These are phyloP conservation scores for Trichoderma atroviride DNA, from an alignment of 2,329 filamentous ascomycete species.

Conservation along the genomic window DNA sequence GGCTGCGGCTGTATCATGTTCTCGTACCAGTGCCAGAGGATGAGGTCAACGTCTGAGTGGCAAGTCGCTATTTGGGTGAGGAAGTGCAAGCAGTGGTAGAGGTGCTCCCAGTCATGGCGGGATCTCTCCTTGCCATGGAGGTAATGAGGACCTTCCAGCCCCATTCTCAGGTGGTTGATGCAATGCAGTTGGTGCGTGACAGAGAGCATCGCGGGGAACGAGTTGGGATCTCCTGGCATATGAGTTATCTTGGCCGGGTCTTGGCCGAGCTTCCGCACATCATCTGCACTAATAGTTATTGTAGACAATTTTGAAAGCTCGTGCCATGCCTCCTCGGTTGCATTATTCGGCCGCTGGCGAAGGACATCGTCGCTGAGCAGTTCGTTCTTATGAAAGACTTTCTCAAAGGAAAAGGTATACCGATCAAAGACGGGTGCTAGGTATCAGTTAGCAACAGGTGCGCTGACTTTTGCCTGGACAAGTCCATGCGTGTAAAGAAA, in stretches of 20 bases:
- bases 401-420: not conserved
- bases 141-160: not conserved
- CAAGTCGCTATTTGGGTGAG: not conserved
- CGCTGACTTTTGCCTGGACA: not conserved
- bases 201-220: constrained; percentile 1
- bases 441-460: not conserved
- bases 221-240: not conserved
- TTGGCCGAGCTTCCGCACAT: not conserved
- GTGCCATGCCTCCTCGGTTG: not conserved
- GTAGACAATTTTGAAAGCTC: not conserved
- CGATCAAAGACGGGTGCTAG: not conserved
- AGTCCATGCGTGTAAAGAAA: not conserved
- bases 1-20: not conserved
- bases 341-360: not conserved
- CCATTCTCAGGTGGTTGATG: not conserved
- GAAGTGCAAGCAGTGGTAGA: constrained; percentile 4
- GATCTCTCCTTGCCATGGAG: constrained; percentile 4
- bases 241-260: not conserved
- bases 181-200: not conserved
- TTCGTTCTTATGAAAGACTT: not conserved
- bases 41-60: not conserved
- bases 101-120: not conserved
- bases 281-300: not conserved
- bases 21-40: constrained; percentile 3
- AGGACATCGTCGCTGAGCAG: not conserved